A percentile compares a stretch with the other conserved stretches of the same genome.
These are phyloP conservation scores for Hanseniaspora sp. DNA, from an alignment of 1,139 yeast genomes.

Conservation along the genomic window DNA sequence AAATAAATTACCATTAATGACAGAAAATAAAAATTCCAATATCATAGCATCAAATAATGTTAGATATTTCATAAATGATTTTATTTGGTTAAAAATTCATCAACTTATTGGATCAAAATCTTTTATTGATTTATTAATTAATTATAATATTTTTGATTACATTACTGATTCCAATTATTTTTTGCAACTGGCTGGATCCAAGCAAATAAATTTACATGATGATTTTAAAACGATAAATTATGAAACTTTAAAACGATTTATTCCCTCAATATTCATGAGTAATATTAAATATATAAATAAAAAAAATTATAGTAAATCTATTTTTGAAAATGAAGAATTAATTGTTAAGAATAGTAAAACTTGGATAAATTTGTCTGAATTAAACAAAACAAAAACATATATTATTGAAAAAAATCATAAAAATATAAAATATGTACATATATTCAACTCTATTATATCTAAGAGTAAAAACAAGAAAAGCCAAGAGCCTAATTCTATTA, in stretches of 20 bases:
- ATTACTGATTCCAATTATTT: slow-evolving; percentile 16
- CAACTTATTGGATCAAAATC: slow-evolving; percentile 22
- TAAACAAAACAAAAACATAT: background rate
- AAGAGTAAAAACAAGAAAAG: background rate
- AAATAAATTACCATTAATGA: background rate
- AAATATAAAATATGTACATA: background rate
- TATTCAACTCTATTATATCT: background rate
- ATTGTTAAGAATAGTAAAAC: background rate
- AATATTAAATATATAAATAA: background rate
- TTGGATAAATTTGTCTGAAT: background rate
- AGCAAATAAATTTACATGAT: background rate
- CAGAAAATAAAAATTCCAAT: background rate
- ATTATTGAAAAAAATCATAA: background rate
- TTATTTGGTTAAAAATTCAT: slow-evolving; percentile 19
- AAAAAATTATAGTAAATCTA: background rate
- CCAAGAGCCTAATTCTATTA: background rate
- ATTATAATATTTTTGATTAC: slow-evolving; percentile 22
- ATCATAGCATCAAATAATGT: background rate
- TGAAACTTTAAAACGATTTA: background rate
- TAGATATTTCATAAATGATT: background rate
- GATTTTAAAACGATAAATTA: background rate
- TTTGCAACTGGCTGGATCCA: slow-evolving; percentile 25
- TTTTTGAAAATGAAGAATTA: background rate
- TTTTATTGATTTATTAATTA: slow-evolving; percentile 23
- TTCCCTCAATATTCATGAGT: background rate